Evolutionary conservation across 2,329 filamentous ascomycete genomes (phyloP).

Genomic region (Colletotrichum viniferum): DNA sequence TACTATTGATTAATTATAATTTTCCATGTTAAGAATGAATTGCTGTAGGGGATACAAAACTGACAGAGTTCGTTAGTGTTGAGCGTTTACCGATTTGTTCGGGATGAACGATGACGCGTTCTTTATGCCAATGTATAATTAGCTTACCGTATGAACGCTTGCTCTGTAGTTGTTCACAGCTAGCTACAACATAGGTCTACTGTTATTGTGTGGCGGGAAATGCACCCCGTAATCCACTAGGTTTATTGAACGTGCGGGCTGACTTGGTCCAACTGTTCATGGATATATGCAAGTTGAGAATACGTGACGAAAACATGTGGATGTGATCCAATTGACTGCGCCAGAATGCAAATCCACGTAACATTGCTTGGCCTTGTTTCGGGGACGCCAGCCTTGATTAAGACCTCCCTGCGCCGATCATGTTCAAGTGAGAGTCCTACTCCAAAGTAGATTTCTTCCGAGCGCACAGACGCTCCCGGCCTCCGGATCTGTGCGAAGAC

Average conservation of each 20-base stretch:
- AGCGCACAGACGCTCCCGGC: not conserved
- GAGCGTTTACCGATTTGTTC: not conserved
- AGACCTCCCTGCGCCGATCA: not conserved
- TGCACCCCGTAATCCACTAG: fast-evolving
- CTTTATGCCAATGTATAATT: not conserved
- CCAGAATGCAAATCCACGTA: not conserved
- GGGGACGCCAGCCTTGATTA: not conserved
- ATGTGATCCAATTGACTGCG: not conserved
- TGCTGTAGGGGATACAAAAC: not conserved
- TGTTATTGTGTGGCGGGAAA: not conserved
- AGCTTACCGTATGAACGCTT: not conserved
- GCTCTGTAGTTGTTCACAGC: fast-evolving
- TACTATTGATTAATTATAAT: not conserved
- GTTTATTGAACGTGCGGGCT: not conserved
- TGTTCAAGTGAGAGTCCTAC: not conserved
- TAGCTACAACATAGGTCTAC: not conserved
- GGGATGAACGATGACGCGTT: not conserved
- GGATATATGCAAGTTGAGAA: not conserved
- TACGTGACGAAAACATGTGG: not conserved
- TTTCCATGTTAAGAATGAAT: not conserved
- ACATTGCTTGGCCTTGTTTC: not conserved
- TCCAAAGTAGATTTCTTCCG: not conserved
- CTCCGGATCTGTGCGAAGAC: not conserved
- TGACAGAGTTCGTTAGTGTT: not conserved
- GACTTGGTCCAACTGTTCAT: not conserved